Evolutionary conservation across 1,284 basidiomycete genomes (phyloP), one percentile per base, ranked within the genome.

Genomic region (Cryptococcus wingfieldii): DNA sequence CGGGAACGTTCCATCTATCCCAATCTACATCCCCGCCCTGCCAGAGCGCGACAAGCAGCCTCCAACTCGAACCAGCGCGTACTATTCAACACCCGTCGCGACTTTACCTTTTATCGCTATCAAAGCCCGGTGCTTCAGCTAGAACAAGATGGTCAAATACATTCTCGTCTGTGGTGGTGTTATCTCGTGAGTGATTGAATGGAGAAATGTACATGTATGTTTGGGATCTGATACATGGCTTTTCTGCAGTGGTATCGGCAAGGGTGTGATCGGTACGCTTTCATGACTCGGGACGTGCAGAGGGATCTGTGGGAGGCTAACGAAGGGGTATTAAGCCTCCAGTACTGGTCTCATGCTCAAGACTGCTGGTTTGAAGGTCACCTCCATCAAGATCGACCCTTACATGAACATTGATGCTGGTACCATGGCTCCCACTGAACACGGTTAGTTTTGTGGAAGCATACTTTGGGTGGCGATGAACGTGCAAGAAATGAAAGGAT

Each of bases 361-460:
- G 81, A 98, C 91, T 48, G 86, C 88, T 37, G 95, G 95, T 46
- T 82, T 96, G 63, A 95, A 93, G 78, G 95, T 98, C 70, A 98
- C 96, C 2, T 89, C 96, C 27, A 98, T 98, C 82, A 98, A 98
- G 80, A 98, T 98, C 68, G 95, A 98, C 77, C 95, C 95, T 23
- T 98, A 98, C 75, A 98, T 98, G 94, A 98, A 98, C 80, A 97
- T 99, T 70, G 95, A 99, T 83, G 96, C 95, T 38, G 96, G 96
- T 44, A 98, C 95, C 34, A 99, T 99, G 95, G 85, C 92, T 43
- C 96, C 95, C 13, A 96, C 93, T 38, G 95, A 98, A 78, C 95
- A 98, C 76, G 96, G 93, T 89, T 74, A 81, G 84, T 70, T 23
- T 34, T 34, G 31, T 23, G 39, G 18, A n/a, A 16, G 41, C 19